Evolutionary conservation across 108 stramenopile species (phyloP).

Genomic region (Conticribra weissflogii): DNA sequence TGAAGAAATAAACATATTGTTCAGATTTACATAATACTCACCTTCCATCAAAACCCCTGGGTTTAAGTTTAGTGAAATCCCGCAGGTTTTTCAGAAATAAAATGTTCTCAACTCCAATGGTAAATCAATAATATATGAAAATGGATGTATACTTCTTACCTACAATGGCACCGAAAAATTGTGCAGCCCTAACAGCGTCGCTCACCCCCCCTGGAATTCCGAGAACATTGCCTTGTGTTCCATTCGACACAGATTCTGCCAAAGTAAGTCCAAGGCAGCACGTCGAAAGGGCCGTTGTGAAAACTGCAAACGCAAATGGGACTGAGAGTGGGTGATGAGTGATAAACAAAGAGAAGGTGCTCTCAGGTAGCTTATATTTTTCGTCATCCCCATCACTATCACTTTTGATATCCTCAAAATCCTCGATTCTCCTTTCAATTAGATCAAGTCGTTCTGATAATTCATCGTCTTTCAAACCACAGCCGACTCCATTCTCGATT

Average conservation of each 20-base stretch:
- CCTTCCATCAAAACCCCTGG: background rate
- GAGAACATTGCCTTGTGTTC: slow-evolving; percentile 4
- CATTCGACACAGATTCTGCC: slow-evolving; percentile 3
- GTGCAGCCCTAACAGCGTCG: slow-evolving; percentile 12
- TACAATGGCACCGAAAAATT: slow-evolving; percentile 19
- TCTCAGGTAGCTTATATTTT: slow-evolving; percentile 19
- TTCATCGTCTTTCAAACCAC: background rate
- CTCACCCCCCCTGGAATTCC: slow-evolving; percentile 15
- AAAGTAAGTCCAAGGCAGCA: slow-evolving; percentile 19
- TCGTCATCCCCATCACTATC: background rate
- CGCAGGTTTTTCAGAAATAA: background rate
- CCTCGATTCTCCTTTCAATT: slow-evolving; percentile 19
- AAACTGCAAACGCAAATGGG: slow-evolving; percentile 21
- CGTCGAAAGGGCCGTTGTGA: slow-evolving; percentile 11
- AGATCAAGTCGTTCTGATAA: slow-evolving; percentile 8
- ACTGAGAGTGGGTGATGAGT: slow-evolving; percentile 21
- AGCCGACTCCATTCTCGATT: background rate
- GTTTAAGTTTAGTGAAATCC: background rate
- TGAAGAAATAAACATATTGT: background rate
- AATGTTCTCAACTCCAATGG: background rate
- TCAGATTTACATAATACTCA: background rate
- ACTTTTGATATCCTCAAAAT: background rate
- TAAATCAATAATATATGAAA: background rate
- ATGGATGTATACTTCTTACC: background rate
- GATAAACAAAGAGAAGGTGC: slow-evolving; percentile 32